Percentiles rank a stretch among this genome's conserved stretches.
These are phyloP conservation scores for Prunus fruticosa DNA, from an alignment of 306 rosid genomes.

Conservation along the genomic window DNA sequence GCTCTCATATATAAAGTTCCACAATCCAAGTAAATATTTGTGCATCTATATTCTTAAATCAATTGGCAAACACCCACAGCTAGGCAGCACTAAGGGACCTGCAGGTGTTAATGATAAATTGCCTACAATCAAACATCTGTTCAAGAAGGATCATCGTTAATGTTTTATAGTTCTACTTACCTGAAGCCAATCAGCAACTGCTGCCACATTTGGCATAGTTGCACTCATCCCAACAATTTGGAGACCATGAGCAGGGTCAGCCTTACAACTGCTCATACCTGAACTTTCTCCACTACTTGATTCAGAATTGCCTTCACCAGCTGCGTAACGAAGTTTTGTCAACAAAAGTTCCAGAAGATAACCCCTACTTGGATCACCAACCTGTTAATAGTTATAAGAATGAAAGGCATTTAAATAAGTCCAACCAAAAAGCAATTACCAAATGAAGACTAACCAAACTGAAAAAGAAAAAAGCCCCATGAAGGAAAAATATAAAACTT, in stretches of 20 bases:
- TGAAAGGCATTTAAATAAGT: conserved; percentile 24
- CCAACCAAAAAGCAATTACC: background rate
- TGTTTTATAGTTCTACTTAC: conserved; percentile 44
- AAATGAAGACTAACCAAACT: background rate
- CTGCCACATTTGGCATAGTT: conserved; percentile 97
- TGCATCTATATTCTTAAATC: background rate
- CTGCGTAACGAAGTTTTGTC: conserved; percentile 98
- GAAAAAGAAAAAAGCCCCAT: background rate
- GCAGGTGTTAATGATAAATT: background rate
- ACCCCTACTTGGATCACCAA: conserved; percentile 87
- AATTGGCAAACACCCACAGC: background rate
- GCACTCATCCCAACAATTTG: conserved; percentile 99
- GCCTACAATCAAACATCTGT: conserved; percentile 8
- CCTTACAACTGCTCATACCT: conserved; percentile 79
- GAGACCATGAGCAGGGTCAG: conserved; percentile 83
- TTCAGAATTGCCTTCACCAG: conserved; percentile 87
- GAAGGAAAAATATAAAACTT: background rate
- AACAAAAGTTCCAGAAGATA: conserved; percentile 93
- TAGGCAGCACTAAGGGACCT: background rate
- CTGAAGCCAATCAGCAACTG: conserved; percentile 98
- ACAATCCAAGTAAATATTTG: background rate
- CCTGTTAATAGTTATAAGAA: conserved; percentile 55
- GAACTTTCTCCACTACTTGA: conserved; percentile 88
- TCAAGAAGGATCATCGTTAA: background rate
- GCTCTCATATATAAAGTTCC: background rate